Evolutionary conservation across 805 yeast genomes (phyloP).

Genomic region (Candida suzukii): DNA sequence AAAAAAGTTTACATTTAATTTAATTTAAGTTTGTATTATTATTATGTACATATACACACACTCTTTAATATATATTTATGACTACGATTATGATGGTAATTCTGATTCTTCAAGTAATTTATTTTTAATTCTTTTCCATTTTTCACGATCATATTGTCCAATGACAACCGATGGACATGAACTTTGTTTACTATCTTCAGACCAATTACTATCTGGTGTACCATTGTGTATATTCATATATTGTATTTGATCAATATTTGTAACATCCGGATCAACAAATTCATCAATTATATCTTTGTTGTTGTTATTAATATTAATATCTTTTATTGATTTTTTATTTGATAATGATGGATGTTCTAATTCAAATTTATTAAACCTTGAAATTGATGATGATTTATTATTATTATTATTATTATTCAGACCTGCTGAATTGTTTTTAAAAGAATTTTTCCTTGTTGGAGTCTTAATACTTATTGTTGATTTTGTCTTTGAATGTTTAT

Average conservation of each 20-base stretch:
- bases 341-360: neutral
- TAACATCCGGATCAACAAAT: neutral
- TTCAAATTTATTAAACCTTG: neutral
- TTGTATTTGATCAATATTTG: neutral
- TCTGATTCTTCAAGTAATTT: constrained; percentile 6
- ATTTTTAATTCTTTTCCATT: constrained; percentile 48
- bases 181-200: constrained; percentile 21
- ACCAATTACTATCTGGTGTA: constrained; percentile 15
- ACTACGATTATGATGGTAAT: neutral
- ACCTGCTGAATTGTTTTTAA: neutral
- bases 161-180: constrained; percentile 50
- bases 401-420: no score
- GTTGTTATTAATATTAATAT: no score
- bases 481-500: constrained; percentile 11
- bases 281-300: no score
- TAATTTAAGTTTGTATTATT: no score
- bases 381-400: neutral
- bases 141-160: constrained; percentile 61
- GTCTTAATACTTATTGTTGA: constrained; percentile 10
- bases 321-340: no score
- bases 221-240: neutral
- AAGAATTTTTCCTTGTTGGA: constrained; percentile 5
- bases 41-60: neutral
- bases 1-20: no score
- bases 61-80: no score